Evolutionary conservation across 2,329 filamentous ascomycete species (phyloP), one percentile per base, ranked within the genome.

Genomic region (Fusarium pininemorale): DNA sequence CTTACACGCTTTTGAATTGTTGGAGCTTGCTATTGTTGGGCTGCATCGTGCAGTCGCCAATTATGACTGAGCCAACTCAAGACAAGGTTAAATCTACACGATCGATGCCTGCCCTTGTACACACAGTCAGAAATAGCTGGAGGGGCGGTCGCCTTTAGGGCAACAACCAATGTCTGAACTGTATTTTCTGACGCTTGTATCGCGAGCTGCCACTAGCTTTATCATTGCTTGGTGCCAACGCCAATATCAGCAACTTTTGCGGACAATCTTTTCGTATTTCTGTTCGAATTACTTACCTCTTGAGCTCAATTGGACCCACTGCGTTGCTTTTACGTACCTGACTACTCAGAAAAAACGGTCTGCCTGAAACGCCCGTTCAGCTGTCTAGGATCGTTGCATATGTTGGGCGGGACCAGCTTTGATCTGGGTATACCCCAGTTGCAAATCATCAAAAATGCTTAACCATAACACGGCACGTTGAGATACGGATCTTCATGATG

Each of bases 161-260:
- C 48, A 64, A 64, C 56, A 53, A 32, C 61, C 62, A 66, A 54
- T 57, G 37, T 54, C 56, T 64, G 65, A 64, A 68, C 56, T 70
- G 57, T 66, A 63, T 64, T 70, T 41, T 37, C 53, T n/a, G 30
- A 59, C 45, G 44, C 66, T 65, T 71, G 70, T 51, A 50, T 61
- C 66, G 70, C 74, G 67, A 66, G 70, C 38, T 69, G 72, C 63
- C 72, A 64, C 70, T 71, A 74, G 56, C 64, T 65, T 61, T 61
- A 53, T 69, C 48, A 63, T 7, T 51, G 45, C 28, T 63, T 62
- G 55, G 30, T 37, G 44, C 38, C 57, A 30, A 62, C 44, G 45
- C 59, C 64, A 63, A 55, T 53, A 47, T 53, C 56, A 73, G 69
- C 56, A 58, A 32, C 26, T 42, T 61, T 66, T n/a, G 53, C 28